Base-by-base conservation (phyloP, 1,284 basidiomycete genomes). In the Ustilago cynodontis region DNA sequence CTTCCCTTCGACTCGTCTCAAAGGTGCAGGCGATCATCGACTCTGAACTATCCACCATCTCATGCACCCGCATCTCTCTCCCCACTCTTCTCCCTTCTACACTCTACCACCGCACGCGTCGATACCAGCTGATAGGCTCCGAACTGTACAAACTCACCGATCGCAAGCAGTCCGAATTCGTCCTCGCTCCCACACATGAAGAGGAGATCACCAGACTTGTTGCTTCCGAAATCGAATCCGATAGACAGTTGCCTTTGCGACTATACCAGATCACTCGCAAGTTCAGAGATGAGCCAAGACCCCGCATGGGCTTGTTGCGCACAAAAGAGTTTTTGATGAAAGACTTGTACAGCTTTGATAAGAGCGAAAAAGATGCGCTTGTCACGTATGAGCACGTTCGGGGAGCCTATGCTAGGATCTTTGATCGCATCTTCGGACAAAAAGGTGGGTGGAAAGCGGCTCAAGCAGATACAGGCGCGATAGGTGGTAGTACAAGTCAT, bases 271-370 rank as follows among this genome's bases (percentile, higher is more conserved):
- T 85, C 29, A 81, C 85, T 0, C 70, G 80, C 52, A 87, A 87
- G 69, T 85, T 85, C 59, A 66, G 86, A 22, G 86, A 87, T 65
- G 86, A 87, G 71, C 83, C 84, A 5, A 52, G 86, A 7, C 86
- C 86, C 8, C 66, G 86, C 4, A 82, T 82, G 65, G 86, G 86
- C 1, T 66, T 87, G 10, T 56, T 87, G 24, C 57, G 86, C 10
- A 86, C 86, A 1, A 81, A 83, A 33, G 85, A 86, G 50, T 87
- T 87, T 62, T 50, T 86, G 6, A 87, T 87, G 86, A 87, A 87
- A 53, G 86, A 87, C 52, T 65, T 87, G 2, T 87, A 87, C 58
- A 82, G 86, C 1, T 87, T 87, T 52, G 86, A 87, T 60, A 58
- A 59, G 13, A 64, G 66, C 6, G 58, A 69, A 2, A 77, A 73